These are phyloP conservation scores for Delphinella strobiligena DNA, from an alignment of 2,329 filamentous ascomycete genomes.

Conservation along the genomic window DNA sequence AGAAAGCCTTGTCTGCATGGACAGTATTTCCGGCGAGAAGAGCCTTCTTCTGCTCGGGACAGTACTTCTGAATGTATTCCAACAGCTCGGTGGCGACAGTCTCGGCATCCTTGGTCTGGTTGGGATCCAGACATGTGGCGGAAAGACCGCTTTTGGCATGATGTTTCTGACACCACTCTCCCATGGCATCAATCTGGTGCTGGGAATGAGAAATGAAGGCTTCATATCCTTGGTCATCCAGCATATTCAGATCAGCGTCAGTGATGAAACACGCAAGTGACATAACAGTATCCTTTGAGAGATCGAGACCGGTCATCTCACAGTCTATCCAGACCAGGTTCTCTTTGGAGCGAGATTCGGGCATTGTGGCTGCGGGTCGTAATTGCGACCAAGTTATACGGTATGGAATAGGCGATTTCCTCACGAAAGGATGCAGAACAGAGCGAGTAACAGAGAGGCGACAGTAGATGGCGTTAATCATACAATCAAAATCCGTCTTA, in stretches of 20 bases:
- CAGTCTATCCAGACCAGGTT: slow-evolving; percentile 82
- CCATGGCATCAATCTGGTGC: slow-evolving; percentile 64
- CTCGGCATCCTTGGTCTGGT: slow-evolving; percentile 55
- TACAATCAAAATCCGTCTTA: no score
- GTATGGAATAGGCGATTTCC: background rate
- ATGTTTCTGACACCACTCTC: slow-evolving; percentile 74
- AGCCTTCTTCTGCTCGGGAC: slow-evolving; percentile 54
- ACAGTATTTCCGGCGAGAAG: slow-evolving; percentile 87
- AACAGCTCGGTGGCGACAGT: slow-evolving; percentile 63
- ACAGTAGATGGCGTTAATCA: no score
- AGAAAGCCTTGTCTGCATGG: slow-evolving; percentile 76
- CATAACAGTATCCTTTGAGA: slow-evolving; percentile 70
- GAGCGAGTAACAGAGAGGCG: background rate
- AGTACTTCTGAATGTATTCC: slow-evolving; percentile 60
- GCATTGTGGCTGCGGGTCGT: slow-evolving; percentile 18
- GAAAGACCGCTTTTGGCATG: slow-evolving; percentile 77
- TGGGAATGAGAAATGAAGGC: slow-evolving; percentile 63
- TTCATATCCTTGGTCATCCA: slow-evolving; percentile 71
- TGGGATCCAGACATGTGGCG: slow-evolving; percentile 59
- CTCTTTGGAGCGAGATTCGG: slow-evolving; percentile 41
- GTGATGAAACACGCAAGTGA: slow-evolving; percentile 91
- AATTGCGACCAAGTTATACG: background rate
- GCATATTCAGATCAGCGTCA: slow-evolving; percentile 59
- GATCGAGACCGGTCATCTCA: slow-evolving; percentile 85
- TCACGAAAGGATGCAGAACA: no score